These are phyloP conservation scores for Venturiaceae sp. DNA, from an alignment of 2,329 filamentous ascomycete genomes.

Conservation along the genomic window DNA sequence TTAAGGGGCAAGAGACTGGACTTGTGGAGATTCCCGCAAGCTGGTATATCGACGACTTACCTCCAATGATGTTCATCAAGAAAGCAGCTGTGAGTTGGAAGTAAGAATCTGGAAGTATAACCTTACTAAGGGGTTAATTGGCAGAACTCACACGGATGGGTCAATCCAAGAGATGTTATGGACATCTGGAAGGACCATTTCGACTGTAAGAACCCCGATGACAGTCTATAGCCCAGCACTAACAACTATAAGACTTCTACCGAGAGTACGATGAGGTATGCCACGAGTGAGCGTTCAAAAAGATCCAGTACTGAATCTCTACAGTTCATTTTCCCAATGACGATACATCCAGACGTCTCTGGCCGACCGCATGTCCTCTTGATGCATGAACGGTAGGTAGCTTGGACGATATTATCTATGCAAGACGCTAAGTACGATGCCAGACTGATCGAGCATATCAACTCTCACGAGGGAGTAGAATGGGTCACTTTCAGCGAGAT, in stretches of 20 bases:
- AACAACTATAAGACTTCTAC: conserved; percentile 48
- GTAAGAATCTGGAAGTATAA: background rate
- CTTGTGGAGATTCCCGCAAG: conserved; percentile 55
- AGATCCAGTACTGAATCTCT: no score
- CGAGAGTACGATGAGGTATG: conserved; percentile 68
- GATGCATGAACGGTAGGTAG: conserved; percentile 53
- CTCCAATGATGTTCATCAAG: conserved; percentile 62
- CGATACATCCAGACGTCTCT: conserved; percentile 56
- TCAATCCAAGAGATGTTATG: conserved; percentile 47
- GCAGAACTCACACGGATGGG: conserved; percentile 42
- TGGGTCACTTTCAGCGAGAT: conserved; percentile 65
- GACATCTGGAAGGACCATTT: conserved; percentile 59
- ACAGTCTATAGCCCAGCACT: no score
- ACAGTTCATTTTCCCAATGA: conserved; percentile 70
- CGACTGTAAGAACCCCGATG: conserved; percentile 33
- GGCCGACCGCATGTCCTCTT: conserved; percentile 64
- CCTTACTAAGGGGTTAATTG: no score
- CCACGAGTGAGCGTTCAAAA: no score
- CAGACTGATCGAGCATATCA: conserved; percentile 61
- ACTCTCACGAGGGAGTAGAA: conserved; percentile 51
- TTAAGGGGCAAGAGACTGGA: conserved; percentile 49
- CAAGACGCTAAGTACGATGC: conserved; percentile 10
- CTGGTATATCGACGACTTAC: conserved; percentile 45
- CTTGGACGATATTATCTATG: conserved; percentile 8
- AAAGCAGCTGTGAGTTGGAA: conserved; percentile 50